Evolutionary conservation across 2,329 filamentous ascomycete species (phyloP).

Genomic region (Zymoseptoria pseudotritici): DNA sequence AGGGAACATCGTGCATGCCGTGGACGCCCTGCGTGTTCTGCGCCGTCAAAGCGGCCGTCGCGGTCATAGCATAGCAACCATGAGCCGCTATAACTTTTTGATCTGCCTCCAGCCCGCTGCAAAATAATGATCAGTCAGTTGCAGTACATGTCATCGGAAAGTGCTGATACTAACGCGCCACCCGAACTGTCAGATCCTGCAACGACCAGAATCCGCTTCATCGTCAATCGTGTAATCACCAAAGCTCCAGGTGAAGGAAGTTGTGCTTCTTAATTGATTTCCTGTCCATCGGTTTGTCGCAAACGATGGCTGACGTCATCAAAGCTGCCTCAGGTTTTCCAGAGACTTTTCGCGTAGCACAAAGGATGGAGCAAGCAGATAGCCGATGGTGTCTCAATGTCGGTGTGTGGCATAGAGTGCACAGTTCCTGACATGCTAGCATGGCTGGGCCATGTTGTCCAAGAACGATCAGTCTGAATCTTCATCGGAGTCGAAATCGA

Average conservation of each 20-base stretch:
- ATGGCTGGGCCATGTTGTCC: neutral
- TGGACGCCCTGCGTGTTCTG: constrained; percentile 85
- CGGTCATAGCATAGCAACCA: constrained; percentile 92
- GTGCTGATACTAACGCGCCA: constrained; percentile 59
- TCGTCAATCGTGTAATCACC: constrained; percentile 1
- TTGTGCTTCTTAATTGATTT: neutral
- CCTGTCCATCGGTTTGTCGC: neutral
- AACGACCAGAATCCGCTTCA: constrained; percentile 63
- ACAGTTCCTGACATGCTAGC: no score
- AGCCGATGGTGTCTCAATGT: no score
- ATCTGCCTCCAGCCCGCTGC: constrained; percentile 85
- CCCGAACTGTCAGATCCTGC: constrained; percentile 88
- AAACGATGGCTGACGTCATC: neutral
- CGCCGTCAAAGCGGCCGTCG: constrained; percentile 89
- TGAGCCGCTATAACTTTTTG: constrained; percentile 82
- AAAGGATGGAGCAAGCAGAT: no score
- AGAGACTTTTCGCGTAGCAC: no score
- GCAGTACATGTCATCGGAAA: neutral
- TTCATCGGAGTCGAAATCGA: constrained; percentile 35
- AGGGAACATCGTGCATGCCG: constrained; percentile 71
- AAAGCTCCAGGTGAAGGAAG: neutral
- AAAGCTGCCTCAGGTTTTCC: neutral
- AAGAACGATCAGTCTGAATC: constrained; percentile 35
- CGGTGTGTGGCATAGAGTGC: no score
- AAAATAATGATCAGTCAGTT: constrained; percentile 8